These are phyloP conservation scores for Sutorius australiensis DNA, from an alignment of 768 basidiomycete genomes.

Conservation along the genomic window DNA sequence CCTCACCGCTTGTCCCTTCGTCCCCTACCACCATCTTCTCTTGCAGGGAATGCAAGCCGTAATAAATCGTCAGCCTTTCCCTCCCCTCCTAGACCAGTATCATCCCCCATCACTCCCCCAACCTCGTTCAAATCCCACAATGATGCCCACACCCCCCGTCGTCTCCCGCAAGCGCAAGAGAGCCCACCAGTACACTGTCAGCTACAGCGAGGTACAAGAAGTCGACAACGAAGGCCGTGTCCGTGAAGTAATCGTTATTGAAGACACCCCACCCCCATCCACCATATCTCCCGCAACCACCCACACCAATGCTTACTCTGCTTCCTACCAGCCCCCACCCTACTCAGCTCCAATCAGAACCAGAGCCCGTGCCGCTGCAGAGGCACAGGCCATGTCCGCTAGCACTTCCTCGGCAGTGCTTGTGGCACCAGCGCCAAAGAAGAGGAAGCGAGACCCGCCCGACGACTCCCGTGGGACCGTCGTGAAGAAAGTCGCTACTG, in stretches of 20 bases:
- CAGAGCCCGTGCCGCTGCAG: conserved; percentile 80
- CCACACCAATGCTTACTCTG: conserved; percentile 66
- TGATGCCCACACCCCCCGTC: conserved; percentile 68
- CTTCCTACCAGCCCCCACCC: conserved; percentile 74
- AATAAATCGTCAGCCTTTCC: conserved; percentile 58
- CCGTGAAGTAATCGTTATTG: conserved; percentile 88
- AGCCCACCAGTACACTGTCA: conserved; percentile 74
- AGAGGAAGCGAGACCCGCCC: conserved; percentile 73
- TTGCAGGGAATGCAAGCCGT: conserved; percentile 67
- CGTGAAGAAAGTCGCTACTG: conserved; percentile 56
- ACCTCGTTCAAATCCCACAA: conserved; percentile 46
- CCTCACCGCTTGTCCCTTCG: conserved; percentile 11
- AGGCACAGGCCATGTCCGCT: conserved; percentile 73
- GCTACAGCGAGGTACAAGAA: conserved; percentile 86
- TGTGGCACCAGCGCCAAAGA: conserved; percentile 73
- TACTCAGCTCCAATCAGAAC: conserved; percentile 78
- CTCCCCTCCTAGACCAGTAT: conserved; percentile 63
- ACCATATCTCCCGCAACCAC: conserved; percentile 75
- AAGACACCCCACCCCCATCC: conserved; percentile 79
- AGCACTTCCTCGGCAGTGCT: conserved; percentile 59
- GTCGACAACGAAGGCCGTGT: conserved; percentile 73
- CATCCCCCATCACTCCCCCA: conserved; percentile 54
- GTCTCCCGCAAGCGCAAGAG: conserved; percentile 80
- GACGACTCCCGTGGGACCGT: conserved; percentile 69
- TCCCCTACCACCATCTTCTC: conserved; percentile 48